These are phyloP conservation scores for Rubroshorea leprosula DNA, from an alignment of 345 rosid genomes.

Conservation along the genomic window DNA sequence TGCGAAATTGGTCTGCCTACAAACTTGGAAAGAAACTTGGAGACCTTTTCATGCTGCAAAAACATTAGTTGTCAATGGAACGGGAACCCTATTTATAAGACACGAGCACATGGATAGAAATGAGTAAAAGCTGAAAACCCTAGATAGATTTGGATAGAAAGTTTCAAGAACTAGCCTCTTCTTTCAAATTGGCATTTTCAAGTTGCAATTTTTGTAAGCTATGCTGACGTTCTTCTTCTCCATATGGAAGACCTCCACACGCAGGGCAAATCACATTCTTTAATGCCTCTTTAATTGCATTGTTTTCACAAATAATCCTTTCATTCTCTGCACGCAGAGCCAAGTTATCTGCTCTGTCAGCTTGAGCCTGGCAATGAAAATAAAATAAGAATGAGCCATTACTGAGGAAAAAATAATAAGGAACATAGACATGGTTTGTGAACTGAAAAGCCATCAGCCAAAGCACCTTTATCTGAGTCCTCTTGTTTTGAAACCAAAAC, in stretches of 20 bases:
- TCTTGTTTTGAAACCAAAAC: conserved; percentile 94
- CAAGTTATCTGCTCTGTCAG: conserved; percentile 41
- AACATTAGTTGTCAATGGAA: not conserved
- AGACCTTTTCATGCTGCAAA: conserved; percentile 40
- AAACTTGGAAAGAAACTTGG: conserved; percentile 26
- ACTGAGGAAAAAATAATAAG: not conserved
- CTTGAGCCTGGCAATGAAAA: conserved; percentile 37
- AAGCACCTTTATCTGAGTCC: conserved; percentile 85
- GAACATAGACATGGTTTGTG: not conserved
- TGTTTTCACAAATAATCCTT: conserved; percentile 39
- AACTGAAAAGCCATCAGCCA: not conserved
- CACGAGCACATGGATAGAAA: not conserved
- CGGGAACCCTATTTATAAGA: not conserved
- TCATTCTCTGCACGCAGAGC: conserved; percentile 52
- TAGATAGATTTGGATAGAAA: not conserved
- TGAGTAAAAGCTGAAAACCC: not conserved
- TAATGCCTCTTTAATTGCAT: conserved; percentile 43
- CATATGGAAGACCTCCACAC: conserved; percentile 66
- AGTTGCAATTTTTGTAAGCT: conserved; percentile 32
- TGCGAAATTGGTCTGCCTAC: conserved; percentile 28
- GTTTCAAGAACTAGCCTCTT: conserved; percentile 32
- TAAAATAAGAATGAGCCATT: not conserved
- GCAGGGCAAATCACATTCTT: conserved; percentile 49
- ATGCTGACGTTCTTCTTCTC: conserved; percentile 34
- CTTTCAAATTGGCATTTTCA: conserved; percentile 45